Conservation (phyloP, 352 stramenopile species). For the Halophytophthora batemanensis region DNA sequence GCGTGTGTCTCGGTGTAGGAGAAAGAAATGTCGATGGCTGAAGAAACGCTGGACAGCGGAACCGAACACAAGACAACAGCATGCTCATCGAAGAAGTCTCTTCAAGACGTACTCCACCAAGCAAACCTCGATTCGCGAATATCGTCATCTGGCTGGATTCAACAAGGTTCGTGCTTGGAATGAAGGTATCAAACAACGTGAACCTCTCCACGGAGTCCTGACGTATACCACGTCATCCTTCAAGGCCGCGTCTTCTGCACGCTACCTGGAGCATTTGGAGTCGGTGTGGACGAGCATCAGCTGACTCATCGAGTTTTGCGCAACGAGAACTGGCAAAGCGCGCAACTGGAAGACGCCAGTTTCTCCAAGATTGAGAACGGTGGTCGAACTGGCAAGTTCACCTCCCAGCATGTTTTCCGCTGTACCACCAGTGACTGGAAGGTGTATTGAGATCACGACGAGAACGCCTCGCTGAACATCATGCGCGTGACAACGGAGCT, state of each 20-base stretch:
- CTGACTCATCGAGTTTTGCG: slow-evolving; percentile 1
- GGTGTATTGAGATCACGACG: background rate
- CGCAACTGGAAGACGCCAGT: background rate
- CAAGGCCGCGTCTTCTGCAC: background rate
- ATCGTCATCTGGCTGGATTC: slow-evolving; percentile 3
- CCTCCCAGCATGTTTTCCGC: background rate
- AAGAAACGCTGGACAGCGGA: background rate
- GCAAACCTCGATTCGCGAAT: background rate
- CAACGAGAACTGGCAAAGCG: background rate
- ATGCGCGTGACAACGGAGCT: background rate
- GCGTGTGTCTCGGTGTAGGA: background rate
- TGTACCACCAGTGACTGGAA: background rate
- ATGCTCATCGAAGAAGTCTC: background rate
- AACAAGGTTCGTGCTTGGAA: background rate
- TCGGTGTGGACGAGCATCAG: background rate
- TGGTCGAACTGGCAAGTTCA: background rate
- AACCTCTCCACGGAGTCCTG: background rate
- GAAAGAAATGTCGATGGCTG: background rate
- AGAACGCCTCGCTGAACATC: background rate
- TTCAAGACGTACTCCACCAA: background rate
- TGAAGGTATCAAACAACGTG: background rate
- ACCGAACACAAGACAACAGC: background rate
- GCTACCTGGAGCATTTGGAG: background rate
- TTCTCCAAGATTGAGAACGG: slow-evolving; percentile 2
- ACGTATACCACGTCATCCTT: background rate